Base-by-base conservation (phyloP, 2,329 filamentous ascomycete genomes). In the Tricladium varicosporioides region DNA sequence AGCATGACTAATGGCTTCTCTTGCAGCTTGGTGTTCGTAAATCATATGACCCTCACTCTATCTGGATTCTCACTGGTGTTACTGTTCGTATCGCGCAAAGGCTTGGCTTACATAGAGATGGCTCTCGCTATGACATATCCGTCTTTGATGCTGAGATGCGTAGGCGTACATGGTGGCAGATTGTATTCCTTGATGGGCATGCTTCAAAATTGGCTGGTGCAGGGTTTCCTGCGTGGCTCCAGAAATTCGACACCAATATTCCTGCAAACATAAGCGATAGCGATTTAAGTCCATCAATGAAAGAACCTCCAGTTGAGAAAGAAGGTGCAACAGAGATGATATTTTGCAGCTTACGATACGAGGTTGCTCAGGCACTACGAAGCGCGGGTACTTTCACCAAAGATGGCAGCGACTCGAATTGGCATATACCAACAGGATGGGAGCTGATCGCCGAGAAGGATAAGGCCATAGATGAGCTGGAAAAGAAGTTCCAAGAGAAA, bases 81-180 rank as follows among this genome's bases (percentile, higher is more conserved):
- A 75, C 76, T 5, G 68, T 77, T 8, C 72, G 79, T 1, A 78
- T 82, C 15, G 75, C 72, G 13, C 78, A 80, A 63, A 72, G 76
- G 14, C 74, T 80, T 42, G 79, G 79, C 1, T 69, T 81, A 10
- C 78, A 81, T 63, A 72, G 74, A 5, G 79, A 81, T 48, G 64
- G 65, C n/a, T 61, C 62, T 32, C 60, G 56, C 27, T 61, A 63
- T 63, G 74, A 72, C 3, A 69, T 69, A 8, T 65, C 66, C 2
- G 76, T 80, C 0, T 87, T 82, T 58, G 79, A 86, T 58, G 77
- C 78, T 2, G 81, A 87, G 68, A 79, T 86, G 70, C 77, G 84
- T 31, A 77, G 85, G 15, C 77, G 85, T 2, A 69, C 86, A 0
- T 88, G 84, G 80, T 82, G 82, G 73, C 81, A 86, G 59, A 76